phyloP scores from a whole-genome alignment of 495 filamentous ascomycete genomes.

The Bathelium albidoporum region DNA sequence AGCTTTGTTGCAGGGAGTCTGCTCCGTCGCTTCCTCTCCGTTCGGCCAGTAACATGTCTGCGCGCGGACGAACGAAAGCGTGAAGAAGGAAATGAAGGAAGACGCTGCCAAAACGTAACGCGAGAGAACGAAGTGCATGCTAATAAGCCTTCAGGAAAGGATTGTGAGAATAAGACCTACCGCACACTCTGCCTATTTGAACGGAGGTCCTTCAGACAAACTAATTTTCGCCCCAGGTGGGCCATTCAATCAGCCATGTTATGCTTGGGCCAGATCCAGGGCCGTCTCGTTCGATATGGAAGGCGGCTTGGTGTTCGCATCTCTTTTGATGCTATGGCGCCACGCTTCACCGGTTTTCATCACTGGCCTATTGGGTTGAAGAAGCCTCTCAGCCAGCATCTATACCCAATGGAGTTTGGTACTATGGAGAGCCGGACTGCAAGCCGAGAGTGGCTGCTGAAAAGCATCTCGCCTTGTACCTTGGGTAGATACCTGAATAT shows the following conservation, averaged over 20 bases:
- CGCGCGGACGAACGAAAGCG: neutral
- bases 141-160: neutral
- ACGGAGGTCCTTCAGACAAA: neutral
- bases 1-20: neutral
- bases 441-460: neutral
- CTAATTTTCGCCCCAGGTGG: too few species aligned
- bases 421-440: neutral
- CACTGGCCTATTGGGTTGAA: neutral
- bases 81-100: neutral
- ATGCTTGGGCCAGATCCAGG: neutral
- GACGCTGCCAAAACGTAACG: neutral
- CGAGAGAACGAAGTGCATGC: neutral
- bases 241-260: neutral
- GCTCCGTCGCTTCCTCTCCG: neutral
- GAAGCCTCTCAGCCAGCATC: neutral
- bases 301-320: neutral
- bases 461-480: neutral
- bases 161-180: neutral
- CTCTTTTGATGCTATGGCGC: neutral
- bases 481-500: too few species aligned
- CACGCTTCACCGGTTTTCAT: neutral
- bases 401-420: neutral
- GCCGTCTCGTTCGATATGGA: neutral
- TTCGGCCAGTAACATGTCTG: slow-evolving; percentile 2
- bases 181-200: neutral